These are phyloP conservation scores for Leccinum sublutescens DNA, from an alignment of 768 basidiomycete species.

Conservation along the genomic window DNA sequence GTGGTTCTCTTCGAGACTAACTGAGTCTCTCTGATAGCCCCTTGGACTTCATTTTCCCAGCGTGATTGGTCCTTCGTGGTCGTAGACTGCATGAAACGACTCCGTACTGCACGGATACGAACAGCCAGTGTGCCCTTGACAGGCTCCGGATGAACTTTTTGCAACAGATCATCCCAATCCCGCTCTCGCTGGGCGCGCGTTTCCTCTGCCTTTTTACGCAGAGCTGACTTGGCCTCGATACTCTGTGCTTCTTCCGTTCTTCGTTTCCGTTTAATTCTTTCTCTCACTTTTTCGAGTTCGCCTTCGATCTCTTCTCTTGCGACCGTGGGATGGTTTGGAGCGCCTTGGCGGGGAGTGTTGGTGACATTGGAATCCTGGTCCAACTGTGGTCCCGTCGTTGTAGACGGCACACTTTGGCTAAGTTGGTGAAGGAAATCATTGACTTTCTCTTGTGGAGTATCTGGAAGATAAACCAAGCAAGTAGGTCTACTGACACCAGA, in stretches of 20 bases:
- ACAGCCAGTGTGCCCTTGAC: slow-evolving; percentile 46
- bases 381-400: slow-evolving; percentile 37
- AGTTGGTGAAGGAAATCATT: slow-evolving; percentile 58
- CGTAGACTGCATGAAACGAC: slow-evolving; percentile 58
- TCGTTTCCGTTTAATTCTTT: slow-evolving; percentile 34
- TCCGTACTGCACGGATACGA: slow-evolving; percentile 54
- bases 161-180: slow-evolving; percentile 64
- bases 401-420: slow-evolving; percentile 35
- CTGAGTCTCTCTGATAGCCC: slow-evolving; percentile 56
- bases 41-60: slow-evolving; percentile 64
- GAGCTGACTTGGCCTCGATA: slow-evolving; percentile 47
- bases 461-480: slow-evolving; percentile 65
- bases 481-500: slow-evolving; percentile 60
- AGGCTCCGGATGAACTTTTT: slow-evolving; percentile 51
- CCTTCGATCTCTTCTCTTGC: slow-evolving; percentile 38
- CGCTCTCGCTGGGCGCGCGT: slow-evolving; percentile 55
- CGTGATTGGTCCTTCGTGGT: slow-evolving; percentile 45
- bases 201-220: slow-evolving; percentile 66
- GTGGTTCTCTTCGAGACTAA: slow-evolving; percentile 46
- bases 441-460: slow-evolving; percentile 50
- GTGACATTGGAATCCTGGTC: slow-evolving; percentile 50
- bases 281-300: slow-evolving; percentile 44
- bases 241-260: slow-evolving; percentile 31
- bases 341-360: slow-evolving; percentile 52
- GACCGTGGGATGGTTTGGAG: slow-evolving; percentile 45